Evolutionary conservation across 306 rosid genomes (phyloP), one percentile per base, ranked within the genome.

Genomic region (Bauhinia variegata): DNA sequence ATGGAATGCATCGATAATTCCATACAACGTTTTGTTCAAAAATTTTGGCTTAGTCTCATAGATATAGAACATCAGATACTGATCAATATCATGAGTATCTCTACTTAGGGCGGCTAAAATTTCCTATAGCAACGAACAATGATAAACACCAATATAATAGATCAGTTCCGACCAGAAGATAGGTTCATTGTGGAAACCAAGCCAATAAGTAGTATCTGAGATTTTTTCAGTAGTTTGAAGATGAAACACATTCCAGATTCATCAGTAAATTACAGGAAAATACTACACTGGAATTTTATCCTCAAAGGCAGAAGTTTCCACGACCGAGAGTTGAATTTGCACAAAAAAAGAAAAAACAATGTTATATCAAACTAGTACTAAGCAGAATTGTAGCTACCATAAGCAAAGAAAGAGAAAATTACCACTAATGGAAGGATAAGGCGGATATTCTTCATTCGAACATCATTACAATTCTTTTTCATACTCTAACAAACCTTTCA

Each of bases 131-230:
- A 30, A 31, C 43, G 32, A 62, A 43, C 60, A 30, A 31, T 43
- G 32, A 62, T 51, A 49, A 72, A 60, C 48, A 46, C 23, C 50
- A 67, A 28, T 68, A n/a, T 68, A 58, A 50, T 14, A 38, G 10
- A 60, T n/a, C 8, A 52, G 42, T 42, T 44, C 55, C 53, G 41
- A 51, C 34, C 8, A 64, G 50, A 31, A 52, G 67, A 32, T 58
- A 38, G 28, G 31, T 65, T 65, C 33, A 58, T 36, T 54, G 13
- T 39, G 16, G 61, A 31, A 72, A 17, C 18, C 44, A 62, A 49
- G 54, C 48, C 16, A 68, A 55, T 19, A 44, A 33, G 8, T 11
- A 50, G 12, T 44, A 42, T 0, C 33, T 17, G 28, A 44, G 55
- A 61, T 15, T 30, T 15, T 47, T 49, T 55, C 44, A 15, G n/a